phyloP scores from a whole-genome alignment of 345 rosid genomes.

The Boechera retrofracta region DNA sequence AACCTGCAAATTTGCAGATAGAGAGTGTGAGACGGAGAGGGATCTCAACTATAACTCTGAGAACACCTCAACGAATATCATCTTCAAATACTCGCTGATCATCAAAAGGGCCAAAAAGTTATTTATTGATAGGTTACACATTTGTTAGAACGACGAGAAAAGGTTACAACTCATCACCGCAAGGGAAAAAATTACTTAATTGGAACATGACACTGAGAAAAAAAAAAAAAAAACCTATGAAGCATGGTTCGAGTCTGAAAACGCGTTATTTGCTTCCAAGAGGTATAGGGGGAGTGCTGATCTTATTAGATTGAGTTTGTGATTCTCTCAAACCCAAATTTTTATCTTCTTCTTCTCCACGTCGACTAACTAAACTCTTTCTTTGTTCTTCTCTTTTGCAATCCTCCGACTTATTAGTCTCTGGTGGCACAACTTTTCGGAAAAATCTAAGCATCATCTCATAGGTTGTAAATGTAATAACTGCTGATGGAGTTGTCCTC shows the following conservation, averaged over 20 bases:
- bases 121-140: slow-evolving; percentile 39
- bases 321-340: slow-evolving; percentile 39
- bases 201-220: slow-evolving; percentile 22
- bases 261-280: slow-evolving; percentile 44
- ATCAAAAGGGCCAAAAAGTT: background rate
- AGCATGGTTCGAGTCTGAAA: slow-evolving; percentile 24
- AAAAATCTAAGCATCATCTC: slow-evolving; percentile 76
- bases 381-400: slow-evolving; percentile 30
- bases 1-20: slow-evolving; percentile 34
- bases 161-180: slow-evolving; percentile 37
- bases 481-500: slow-evolving; percentile 88
- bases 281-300: slow-evolving; percentile 40
- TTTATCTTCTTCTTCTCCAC: slow-evolving; percentile 37
- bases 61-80: background rate
- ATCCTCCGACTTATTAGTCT: slow-evolving; percentile 26
- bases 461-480: slow-evolving; percentile 80
- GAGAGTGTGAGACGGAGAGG: slow-evolving; percentile 24
- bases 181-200: slow-evolving; percentile 22
- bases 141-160: slow-evolving; percentile 31
- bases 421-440: slow-evolving; percentile 52
- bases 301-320: slow-evolving; percentile 42
- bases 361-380: slow-evolving; percentile 37
- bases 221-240: slow-evolving; percentile 23
- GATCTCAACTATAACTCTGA: slow-evolving; percentile 1
- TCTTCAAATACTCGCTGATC: slow-evolving; percentile 10